Evolutionary conservation across 2,329 filamentous ascomycete species (phyloP), one percentile per base, ranked within the genome.

Genomic region (Verticillium longisporum): DNA sequence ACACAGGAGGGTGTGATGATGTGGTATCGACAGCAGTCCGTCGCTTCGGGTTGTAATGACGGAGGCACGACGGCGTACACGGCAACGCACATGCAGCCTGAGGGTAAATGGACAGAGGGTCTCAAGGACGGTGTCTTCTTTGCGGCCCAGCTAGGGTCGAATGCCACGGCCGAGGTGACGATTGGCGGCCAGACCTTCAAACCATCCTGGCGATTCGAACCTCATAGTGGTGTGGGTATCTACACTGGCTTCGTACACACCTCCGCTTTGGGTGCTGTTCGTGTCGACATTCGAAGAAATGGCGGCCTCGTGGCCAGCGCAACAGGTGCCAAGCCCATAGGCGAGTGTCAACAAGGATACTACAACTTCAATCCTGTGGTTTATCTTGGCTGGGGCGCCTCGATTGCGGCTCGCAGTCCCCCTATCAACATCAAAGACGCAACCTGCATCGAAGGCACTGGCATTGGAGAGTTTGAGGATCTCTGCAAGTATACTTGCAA

Each of bases 1-100:
- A 65, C 60, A 2, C 33, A 65, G 1, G 70, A 73, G 37, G 64
- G 67, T 0, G 6, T 72, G 4, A 66, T 68, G 9, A 61, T 61
- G 1, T 74, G 72, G 72, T 74, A 70, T 58, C 68, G 70, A 7
- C 26, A 26, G 26, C 26, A 26, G 26, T 26, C 26, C 26, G 26
- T 26, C 26, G 26, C 26, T 3, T 26, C 26, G 2, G 26, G 26
- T 26, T 26, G 26, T 26, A 26, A 26, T 26, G 26, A 26, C 26
- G 70, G 69, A 3, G 62, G 67, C 13, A 74, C 72, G 0, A 66
- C 63, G 7, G 71, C 66, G 37, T 72, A 73, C 61, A 68, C 69
- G 2, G 68, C 63, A 6, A 63, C 55, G 2, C 70, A 73, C 50
- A 38, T 64, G 4, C 69, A 73, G 63, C 34, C 61, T 10, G 26